phyloP scores from a whole-genome alignment of 768 basidiomycete genomes.

The Wakefieldia striispora region DNA sequence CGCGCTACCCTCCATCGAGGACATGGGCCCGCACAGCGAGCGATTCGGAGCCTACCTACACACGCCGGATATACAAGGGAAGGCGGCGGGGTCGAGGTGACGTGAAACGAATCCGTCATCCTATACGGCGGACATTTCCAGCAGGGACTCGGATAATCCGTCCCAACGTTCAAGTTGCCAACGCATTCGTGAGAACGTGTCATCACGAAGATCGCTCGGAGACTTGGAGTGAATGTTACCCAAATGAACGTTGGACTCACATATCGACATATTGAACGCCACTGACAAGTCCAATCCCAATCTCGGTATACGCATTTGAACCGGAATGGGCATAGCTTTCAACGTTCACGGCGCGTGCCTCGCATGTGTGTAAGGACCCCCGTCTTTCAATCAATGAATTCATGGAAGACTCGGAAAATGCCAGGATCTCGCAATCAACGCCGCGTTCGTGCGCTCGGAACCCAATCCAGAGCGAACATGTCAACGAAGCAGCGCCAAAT shows the following conservation, averaged over 20 bases:
- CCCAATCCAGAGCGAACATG: neutral
- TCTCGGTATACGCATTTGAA: neutral
- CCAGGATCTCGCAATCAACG: slow-evolving; percentile 4
- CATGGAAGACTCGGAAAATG: slow-evolving; percentile 14
- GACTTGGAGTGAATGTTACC: too few species aligned
- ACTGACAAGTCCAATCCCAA: neutral
- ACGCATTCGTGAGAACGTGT: too few species aligned
- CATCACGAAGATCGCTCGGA: too few species aligned
- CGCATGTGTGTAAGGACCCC: neutral
- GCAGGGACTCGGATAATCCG: too few species aligned
- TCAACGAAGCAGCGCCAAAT: slow-evolving; percentile 2
- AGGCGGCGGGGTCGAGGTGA: neutral
- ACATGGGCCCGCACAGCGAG: too few species aligned
- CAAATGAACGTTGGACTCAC: too few species aligned
- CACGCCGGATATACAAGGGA: neutral
- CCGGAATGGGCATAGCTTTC: neutral
- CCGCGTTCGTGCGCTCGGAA: neutral
- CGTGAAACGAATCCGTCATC: neutral
- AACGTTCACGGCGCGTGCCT: neutral
- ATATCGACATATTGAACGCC: too few species aligned
- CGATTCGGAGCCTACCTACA: too few species aligned
- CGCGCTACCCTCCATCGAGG: too few species aligned
- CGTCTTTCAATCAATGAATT: neutral
- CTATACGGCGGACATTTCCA: too few species aligned
- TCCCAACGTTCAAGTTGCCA: too few species aligned